Conservation (phyloP, 2,329 filamentous ascomycete species). For the Chaetomium sp. region DNA sequence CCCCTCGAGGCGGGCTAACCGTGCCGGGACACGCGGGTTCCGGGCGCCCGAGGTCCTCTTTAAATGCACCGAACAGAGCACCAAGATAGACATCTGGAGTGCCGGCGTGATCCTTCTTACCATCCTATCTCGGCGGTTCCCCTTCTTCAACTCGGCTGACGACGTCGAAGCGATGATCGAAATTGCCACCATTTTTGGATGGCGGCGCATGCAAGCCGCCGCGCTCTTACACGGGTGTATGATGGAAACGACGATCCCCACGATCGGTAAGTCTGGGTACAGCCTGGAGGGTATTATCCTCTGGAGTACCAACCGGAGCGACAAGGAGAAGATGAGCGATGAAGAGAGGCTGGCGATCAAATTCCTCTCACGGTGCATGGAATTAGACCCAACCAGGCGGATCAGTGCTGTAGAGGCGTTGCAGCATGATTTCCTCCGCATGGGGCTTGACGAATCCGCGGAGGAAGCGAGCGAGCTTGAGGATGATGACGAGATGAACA, state of each 20-base stretch:
- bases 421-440: constrained; percentile 67
- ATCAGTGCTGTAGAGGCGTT: constrained; percentile 77
- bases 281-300: constrained; percentile 90
- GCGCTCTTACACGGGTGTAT: constrained; percentile 86
- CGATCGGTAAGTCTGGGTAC: constrained; percentile 82
- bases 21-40: constrained; percentile 92
- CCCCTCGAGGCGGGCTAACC: constrained; percentile 85
- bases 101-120: constrained; percentile 97
- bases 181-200: constrained; percentile 92
- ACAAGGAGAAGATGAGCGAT: constrained; percentile 53
- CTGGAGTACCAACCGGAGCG: constrained; percentile 82
- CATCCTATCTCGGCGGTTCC: constrained; percentile 86
- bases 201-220: constrained; percentile 77
- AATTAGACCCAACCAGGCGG: constrained; percentile 72
- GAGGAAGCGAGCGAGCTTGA: constrained; percentile 37
- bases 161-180: constrained; percentile 98
- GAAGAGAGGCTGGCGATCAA: constrained; percentile 74
- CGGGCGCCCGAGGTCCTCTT: constrained; percentile 94
- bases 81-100: constrained; percentile 95
- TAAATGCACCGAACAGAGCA: constrained; percentile 94
- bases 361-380: constrained; percentile 72
- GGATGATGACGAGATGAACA: constrained; percentile 60
- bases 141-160: constrained; percentile 98
- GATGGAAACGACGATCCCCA: constrained; percentile 91
- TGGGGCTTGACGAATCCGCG: constrained; percentile 38